Evolutionary conservation across 768 basidiomycete species (phyloP).

Genomic region (Mycena rebaudengoi): DNA sequence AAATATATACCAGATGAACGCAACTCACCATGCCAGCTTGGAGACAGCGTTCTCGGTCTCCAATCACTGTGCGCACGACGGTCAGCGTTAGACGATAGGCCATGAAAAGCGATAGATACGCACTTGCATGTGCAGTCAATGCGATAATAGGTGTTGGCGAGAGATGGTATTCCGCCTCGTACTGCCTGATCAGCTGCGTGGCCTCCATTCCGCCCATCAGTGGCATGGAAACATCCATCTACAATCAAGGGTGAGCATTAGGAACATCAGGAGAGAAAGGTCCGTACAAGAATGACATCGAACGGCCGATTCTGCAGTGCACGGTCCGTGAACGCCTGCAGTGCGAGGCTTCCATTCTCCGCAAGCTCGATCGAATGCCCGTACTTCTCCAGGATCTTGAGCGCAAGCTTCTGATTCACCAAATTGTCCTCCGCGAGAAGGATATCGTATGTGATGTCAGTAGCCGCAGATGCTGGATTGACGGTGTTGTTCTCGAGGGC

Average conservation of each 20-base stretch:
- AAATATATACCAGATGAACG: background rate
- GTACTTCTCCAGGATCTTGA: constrained; percentile 96
- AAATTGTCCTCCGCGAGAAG: constrained; percentile 97
- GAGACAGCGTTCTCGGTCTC: constrained; percentile 79
- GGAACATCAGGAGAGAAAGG: background rate
- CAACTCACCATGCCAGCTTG: constrained; percentile 69
- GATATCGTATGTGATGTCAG: constrained; percentile 89
- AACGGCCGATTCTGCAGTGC: constrained; percentile 77
- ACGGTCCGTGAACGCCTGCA: constrained; percentile 89
- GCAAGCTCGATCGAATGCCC: constrained; percentile 97
- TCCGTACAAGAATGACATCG: constrained; percentile 88
- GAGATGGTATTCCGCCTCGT: constrained; percentile 77
- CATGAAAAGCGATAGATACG: constrained; percentile 42
- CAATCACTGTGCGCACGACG: too few relatives aligned
- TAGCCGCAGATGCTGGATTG: constrained; percentile 85
- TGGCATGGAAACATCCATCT: constrained; percentile 99
- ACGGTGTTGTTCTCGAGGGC: constrained; percentile 96
- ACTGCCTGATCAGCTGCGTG: constrained; percentile 88
- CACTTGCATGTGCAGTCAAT: constrained; percentile 95
- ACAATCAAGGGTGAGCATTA: constrained; percentile 2
- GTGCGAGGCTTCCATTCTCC: constrained; percentile 94
- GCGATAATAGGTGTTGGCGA: constrained; percentile 92
- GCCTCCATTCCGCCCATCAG: constrained; percentile 99
- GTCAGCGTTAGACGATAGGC: background rate
- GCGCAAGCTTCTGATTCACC: constrained; percentile 95